Evolutionary conservation across 768 basidiomycete species (phyloP), one percentile per base, ranked within the genome.

Genomic region (Mycena chlorophos): DNA sequence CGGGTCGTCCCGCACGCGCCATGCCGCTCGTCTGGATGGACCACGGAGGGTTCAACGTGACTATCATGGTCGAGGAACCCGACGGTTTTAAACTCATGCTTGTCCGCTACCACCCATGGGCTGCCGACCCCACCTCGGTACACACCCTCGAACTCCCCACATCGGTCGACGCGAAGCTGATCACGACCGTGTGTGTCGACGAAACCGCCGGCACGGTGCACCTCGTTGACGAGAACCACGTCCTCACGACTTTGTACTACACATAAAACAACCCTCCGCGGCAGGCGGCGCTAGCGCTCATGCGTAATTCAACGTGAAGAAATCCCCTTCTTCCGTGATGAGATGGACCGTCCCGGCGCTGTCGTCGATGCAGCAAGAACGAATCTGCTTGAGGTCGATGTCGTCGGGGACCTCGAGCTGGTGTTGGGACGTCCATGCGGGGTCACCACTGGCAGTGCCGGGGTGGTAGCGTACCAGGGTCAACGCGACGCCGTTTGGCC

Each of bases 91-190:
- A 6, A 14, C 54, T 61, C 37, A 40, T 47, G 17, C 53, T 55
- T 2, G 40, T 57, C 20, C 60, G 60, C 22, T 61, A 55, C 46
- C 60, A 57, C 34, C 50, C 60, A 19, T 25, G 38, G 26, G 54
- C 39, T 6, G 29, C 19, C 16, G 26, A 10, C 12, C 4, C 43
- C 19, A 31, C 34, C 16, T 51, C 60, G 27, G 8, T 27, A 29
- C 60, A 61, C 49, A 22, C n/a, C 14, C 53, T 55, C 49, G 31
- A 4, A 3, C 46, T 57, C 14, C 56, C 56, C 20, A 34, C 27
- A 10, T 8, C 37, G 14, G 29, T 57, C 4, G 27, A 61, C 10
- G 23, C 52, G 19, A 2, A 25, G 5, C 2, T 4, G 34, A 10
- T 55, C 8, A 34, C 3, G 14, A 13, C 19, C 4, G 28, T 57